Evolutionary conservation across 345 rosid species (phyloP).

Genomic region (Tarenaya hassleriana): DNA sequence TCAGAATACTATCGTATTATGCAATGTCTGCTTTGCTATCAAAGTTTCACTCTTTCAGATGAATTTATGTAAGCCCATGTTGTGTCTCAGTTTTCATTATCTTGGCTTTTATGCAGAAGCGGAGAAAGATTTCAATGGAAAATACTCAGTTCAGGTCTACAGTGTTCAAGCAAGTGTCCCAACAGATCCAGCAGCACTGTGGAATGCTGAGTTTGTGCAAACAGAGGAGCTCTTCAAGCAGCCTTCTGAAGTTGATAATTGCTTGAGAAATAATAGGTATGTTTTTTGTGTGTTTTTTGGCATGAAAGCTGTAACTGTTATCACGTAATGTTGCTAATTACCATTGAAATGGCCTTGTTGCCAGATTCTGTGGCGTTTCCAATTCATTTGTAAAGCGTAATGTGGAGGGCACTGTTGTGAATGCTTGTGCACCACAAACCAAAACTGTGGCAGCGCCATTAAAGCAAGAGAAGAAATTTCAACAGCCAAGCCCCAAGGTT

Average conservation of each 20-base stretch:
- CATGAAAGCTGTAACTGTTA: conserved; percentile 5
- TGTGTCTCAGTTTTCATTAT: neutral
- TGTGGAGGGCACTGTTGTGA: conserved; percentile 36
- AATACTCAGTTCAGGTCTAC: conserved; percentile 65
- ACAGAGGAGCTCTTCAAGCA: conserved; percentile 77
- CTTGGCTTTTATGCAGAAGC: conserved; percentile 50
- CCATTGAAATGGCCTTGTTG: conserved; percentile 7
- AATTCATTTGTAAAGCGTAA: conserved; percentile 58
- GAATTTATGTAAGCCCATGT: neutral
- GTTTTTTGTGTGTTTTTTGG: conserved; percentile 8
- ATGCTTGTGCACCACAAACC: conserved; percentile 27
- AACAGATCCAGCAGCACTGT: conserved; percentile 67
- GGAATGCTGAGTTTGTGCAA: conserved; percentile 87
- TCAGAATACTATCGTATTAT: neutral
- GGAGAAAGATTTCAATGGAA: conserved; percentile 59
- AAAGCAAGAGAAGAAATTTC: conserved; percentile 32
- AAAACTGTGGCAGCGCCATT: conserved; percentile 31
- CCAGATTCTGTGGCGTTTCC: conserved; percentile 78
- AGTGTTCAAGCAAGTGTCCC: conserved; percentile 84
- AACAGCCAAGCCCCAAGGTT: conserved; percentile 35
- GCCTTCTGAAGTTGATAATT: conserved; percentile 51
- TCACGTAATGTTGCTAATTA: neutral
- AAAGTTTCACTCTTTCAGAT: neutral
- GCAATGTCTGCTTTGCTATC: neutral
- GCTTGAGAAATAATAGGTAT: conserved; percentile 92